Evolutionary conservation across 106 monocot species (phyloP), one percentile per base, ranked within the genome.

Genomic region (Platanthera zijinensis): DNA sequence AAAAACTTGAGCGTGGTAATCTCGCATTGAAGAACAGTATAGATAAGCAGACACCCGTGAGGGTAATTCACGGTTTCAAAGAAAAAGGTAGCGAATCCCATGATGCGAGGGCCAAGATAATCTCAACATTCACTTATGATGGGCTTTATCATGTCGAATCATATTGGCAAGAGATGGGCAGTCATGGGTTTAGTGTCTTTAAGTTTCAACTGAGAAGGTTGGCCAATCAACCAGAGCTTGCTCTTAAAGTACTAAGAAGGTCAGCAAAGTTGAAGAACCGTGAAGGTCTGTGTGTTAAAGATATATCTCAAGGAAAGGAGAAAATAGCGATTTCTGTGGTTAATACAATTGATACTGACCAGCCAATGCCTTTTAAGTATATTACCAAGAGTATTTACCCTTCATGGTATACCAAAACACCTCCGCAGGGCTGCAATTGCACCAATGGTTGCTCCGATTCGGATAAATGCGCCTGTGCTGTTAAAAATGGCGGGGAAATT

Each of bases 401-500:
- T 46, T 80, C 83, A 12, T 83, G 73, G 78, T 87, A 84, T 74
- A 50, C 25, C 4, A 72, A 52, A 48, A 83, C 46, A 52, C 80
- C 84, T 75, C 83, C 86, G 11, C 80, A 49, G 25, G 96, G 93
- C 67, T 96, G 96, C 67, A 78, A 86, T 46, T 96, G 96, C 72
- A 87, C 69, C 1, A 19, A 80, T 74, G 87, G 84, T 10, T 96
- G 93, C 74, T 84, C 84, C 10, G 89, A 94, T 76, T 87, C 87
- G 48, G 75, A 77, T 9, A 89, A 69, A 0, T 96, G 96, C 84
- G 82, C 89, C 17, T 96, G 93, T 83, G 90, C 93, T 13, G 63
- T 86, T 69, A 96, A 89, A 80, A 96, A 96, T 82, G 93, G 91
- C 66, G 92, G 92, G 14, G 87, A 93, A 75, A 87, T 96, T 77